A percentile compares a stretch with the other conserved stretches of the same genome.
Evolutionary conservation across 331 rosid genomes (phyloP).

Genomic region (Pyracantha coccinea): DNA sequence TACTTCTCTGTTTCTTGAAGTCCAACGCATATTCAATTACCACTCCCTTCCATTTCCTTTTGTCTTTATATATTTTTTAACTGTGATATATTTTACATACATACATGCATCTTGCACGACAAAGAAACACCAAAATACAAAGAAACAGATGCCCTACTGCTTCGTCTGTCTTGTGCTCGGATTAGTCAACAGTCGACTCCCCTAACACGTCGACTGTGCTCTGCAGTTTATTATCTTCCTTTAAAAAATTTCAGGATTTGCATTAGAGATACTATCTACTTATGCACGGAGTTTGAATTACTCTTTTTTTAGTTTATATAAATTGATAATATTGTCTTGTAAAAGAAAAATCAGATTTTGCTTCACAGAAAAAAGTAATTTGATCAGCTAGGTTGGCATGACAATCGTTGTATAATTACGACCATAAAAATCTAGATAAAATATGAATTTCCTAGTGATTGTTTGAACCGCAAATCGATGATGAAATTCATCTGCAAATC

Average conservation of each 20-base stretch:
- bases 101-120: constrained; percentile 15
- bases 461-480: neutral
- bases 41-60: neutral
- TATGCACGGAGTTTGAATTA: too few species aligned
- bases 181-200: constrained; percentile 23
- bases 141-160: constrained; percentile 1
- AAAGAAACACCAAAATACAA: constrained; percentile 9
- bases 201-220: constrained; percentile 4
- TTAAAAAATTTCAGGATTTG: neutral
- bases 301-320: too few species aligned
- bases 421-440: constrained; percentile 5
- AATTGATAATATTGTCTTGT: too few species aligned
- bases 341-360: too few species aligned
- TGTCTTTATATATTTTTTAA: too few species aligned
- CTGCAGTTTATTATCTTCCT: neutral
- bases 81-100: neutral
- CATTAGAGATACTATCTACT: neutral
- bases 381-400: constrained; percentile 23
- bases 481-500: neutral
- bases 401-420: constrained; percentile 35
- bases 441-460: neutral
- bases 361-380: neutral
- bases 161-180: constrained; percentile 1
- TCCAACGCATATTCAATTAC: neutral
- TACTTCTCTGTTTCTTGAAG: neutral